Evolutionary conservation across 306 rosid species (phyloP).

Genomic region (Cyamopsis tetragonoloba): DNA sequence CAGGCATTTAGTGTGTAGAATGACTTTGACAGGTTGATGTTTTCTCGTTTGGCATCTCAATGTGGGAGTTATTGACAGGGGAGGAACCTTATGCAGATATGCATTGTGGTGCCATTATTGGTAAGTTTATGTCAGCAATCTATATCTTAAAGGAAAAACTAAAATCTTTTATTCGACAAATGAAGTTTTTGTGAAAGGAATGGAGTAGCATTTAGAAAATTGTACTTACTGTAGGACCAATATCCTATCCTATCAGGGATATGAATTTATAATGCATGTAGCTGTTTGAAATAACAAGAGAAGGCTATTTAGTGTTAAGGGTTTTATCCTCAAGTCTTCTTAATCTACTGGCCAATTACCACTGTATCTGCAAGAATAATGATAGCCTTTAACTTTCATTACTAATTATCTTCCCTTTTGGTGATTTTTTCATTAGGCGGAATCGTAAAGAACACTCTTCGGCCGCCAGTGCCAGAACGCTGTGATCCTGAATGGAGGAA

Average conservation of each 20-base stretch:
- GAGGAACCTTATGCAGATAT: slow-evolving; percentile 96
- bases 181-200: background rate
- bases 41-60: slow-evolving; percentile 85
- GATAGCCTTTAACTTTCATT: slow-evolving; percentile 13
- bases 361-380: background rate
- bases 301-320: background rate
- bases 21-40: slow-evolving; percentile 72
- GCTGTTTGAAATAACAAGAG: background rate
- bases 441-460: slow-evolving; percentile 67
- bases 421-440: slow-evolving; percentile 48
- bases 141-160: background rate
- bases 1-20: slow-evolving; percentile 12
- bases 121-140: slow-evolving; percentile 38
- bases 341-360: background rate
- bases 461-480: slow-evolving; percentile 53
- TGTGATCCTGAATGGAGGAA: slow-evolving; percentile 68
- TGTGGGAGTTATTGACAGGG: slow-evolving; percentile 95
- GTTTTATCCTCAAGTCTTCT: background rate
- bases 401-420: slow-evolving; percentile 15
- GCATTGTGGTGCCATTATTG: slow-evolving; percentile 97
- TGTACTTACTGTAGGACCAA: background rate
- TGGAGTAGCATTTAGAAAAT: background rate
- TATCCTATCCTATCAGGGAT: background rate
- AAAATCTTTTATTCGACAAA: background rate
- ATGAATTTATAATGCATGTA: background rate